Evolutionary conservation across 257 asterid species (phyloP), one percentile per base, ranked within the genome.

Genomic region (Solanum paucissectum): DNA sequence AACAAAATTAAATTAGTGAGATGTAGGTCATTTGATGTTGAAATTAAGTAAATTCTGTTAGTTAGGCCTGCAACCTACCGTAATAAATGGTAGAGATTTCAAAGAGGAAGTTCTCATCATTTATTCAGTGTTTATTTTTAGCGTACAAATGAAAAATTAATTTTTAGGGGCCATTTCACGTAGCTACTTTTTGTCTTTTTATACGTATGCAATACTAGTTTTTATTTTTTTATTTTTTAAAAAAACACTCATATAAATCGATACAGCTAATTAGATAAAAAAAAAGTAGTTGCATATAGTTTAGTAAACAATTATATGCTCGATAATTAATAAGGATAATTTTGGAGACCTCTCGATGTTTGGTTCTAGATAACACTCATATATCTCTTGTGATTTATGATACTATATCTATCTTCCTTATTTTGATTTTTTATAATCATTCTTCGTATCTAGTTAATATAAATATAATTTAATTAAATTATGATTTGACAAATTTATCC

Each of bases 11-110:
- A 90, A 85, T 91, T 89, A 92, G 93, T 93, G 90, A 88, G 94
- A 90, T 90, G 94, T 87, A 93, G 93, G 97, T 89, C 97, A 88
- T 92, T 87, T 93, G 92, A 82, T 49, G 37, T 49, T 91, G 94
- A 91, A 88, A 83, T 83, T 91, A 91, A 91, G 95, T 95, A 93
- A 93, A 94, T 93, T 91, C 92, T 93, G 92, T 94, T 93, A 89
- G 92, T 93, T 93, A 90, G 94, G 90, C 88, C 42, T 93, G 91
- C 92, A 92, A 93, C 98, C 95, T 90, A 94, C 95, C 95, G 32
- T 92, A 93, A 94, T 95, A 92, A 94, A 95, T 93, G 91, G 91
- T 86, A 71, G 86, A 25, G 12, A 71, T 89, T 90, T 91, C 89
- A 76, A 68, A 69, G 33, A 7, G 12, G 21, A 9, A 32, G 29